A percentile compares a stretch with the other conserved stretches of the same genome.
phyloP scores from a whole-genome alignment of 345 rosid species.

The Hibiscus mutabilis region DNA sequence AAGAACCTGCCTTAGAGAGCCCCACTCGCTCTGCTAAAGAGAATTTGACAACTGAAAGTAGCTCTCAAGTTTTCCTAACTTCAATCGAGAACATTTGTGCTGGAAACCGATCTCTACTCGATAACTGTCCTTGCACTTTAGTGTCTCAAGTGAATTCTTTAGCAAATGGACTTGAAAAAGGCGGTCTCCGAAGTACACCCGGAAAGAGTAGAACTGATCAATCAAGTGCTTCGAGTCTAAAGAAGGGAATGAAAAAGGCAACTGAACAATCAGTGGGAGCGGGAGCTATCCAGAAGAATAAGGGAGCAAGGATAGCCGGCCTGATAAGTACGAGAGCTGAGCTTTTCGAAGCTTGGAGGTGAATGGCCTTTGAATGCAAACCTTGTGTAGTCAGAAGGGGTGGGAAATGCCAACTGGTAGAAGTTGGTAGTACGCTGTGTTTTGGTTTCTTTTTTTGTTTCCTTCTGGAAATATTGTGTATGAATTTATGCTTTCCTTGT shows the following conservation, averaged over 20 bases:
- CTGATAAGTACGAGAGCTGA: constrained; percentile 55
- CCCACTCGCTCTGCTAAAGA: constrained; percentile 26
- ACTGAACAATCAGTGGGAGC: constrained; percentile 27
- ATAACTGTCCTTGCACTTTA: constrained; percentile 33
- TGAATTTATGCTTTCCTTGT: not conserved
- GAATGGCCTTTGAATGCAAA: constrained; percentile 16
- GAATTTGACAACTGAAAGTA: constrained; percentile 29
- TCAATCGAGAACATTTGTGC: constrained; percentile 38
- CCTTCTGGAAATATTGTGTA: not conserved
- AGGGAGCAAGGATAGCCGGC: constrained; percentile 36
- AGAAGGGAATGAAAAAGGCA: constrained; percentile 29
- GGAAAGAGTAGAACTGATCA: constrained; percentile 22
- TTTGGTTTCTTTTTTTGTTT: not conserved
- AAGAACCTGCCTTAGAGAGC: constrained; percentile 34
- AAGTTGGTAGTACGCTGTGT: constrained; percentile 28
- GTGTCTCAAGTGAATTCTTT: constrained; percentile 31
- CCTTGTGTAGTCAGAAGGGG: not conserved
- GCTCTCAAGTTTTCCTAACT: constrained; percentile 29
- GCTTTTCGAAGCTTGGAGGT: constrained; percentile 71
- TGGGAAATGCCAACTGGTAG: constrained; percentile 14
- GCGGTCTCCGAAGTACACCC: constrained; percentile 9
- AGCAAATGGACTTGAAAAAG: constrained; percentile 20
- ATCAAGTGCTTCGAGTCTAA: constrained; percentile 17
- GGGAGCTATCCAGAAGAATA: constrained; percentile 29
- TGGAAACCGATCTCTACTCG: constrained; percentile 25